Conservation (phyloP, 768 basidiomycete species). For the Dentipellis sp. region DNA sequence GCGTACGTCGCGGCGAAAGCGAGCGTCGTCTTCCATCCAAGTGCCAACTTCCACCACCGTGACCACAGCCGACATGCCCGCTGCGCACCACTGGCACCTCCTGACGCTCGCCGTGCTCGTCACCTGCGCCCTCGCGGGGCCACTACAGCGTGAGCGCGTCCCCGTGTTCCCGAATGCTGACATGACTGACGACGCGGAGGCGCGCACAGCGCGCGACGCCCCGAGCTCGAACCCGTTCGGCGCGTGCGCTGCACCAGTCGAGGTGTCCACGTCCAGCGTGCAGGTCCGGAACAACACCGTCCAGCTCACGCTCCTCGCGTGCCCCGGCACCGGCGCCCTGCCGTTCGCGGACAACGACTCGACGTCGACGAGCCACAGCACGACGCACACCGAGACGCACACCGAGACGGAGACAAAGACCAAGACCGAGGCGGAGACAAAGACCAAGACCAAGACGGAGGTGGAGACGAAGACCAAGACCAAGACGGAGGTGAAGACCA, state of each 20-base stretch:
- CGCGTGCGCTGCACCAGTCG: not conserved
- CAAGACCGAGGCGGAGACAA: not conserved
- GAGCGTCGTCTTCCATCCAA: not conserved
- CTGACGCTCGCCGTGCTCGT: not conserved
- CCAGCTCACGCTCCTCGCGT: not conserved
- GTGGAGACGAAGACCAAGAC: conserved; percentile 2
- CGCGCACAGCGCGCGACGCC: not conserved
- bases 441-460: not conserved
- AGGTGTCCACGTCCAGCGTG: not conserved
- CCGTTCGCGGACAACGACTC: not conserved
- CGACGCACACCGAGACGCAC: not conserved
- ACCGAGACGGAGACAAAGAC: not conserved
- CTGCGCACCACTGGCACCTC: not conserved
- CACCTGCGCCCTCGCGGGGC: not conserved
- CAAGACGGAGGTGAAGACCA: conserved; percentile 2
- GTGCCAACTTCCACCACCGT: not conserved
- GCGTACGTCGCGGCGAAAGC: not conserved
- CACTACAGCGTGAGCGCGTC: not conserved
- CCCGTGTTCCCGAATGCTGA: too few relatives aligned
- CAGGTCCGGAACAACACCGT: not conserved
- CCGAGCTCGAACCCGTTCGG: not conserved
- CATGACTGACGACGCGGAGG: not conserved
- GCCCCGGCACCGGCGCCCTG: conserved; percentile 4
- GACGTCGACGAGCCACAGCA: not conserved
- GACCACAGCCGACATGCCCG: not conserved